Percentiles rank a stretch among this genome's conserved stretches.
These are phyloP conservation scores for Aureobasidium sp. DNA, from an alignment of 2,329 filamentous ascomycete species.

Conservation along the genomic window DNA sequence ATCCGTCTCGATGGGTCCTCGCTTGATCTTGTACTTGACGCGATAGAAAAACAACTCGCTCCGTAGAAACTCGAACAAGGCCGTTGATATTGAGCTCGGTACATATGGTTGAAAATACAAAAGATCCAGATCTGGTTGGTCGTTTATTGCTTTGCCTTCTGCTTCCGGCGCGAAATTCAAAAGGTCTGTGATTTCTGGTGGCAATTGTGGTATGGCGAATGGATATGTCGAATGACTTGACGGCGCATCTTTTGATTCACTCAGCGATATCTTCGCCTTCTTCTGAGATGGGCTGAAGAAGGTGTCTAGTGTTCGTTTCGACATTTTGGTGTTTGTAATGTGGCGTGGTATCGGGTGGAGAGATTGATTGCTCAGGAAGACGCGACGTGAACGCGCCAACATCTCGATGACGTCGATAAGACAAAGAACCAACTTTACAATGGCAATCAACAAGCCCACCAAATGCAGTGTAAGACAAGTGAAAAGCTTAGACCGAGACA, in stretches of 20 bases:
- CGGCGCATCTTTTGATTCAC: slow-evolving; percentile 18
- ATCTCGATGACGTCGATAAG: slow-evolving; percentile 8
- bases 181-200: slow-evolving; percentile 35
- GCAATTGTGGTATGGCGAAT: slow-evolving; percentile 45
- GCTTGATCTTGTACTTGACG: slow-evolving; percentile 60
- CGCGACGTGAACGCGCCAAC: slow-evolving; percentile 13
- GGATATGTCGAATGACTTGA: slow-evolving; percentile 48
- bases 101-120: slow-evolving; percentile 72
- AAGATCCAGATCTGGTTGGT: slow-evolving; percentile 65
- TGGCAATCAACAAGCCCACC: not conserved
- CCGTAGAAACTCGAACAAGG: slow-evolving; percentile 65
- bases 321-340: slow-evolving; percentile 37
- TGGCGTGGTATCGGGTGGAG: not conserved
- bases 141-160: slow-evolving; percentile 51
- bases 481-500: not conserved
- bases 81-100: slow-evolving; percentile 46
- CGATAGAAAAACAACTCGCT: slow-evolving; percentile 68
- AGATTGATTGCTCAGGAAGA: not conserved
- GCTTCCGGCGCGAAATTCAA: slow-evolving; percentile 39
- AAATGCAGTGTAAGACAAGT: not conserved
- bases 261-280: slow-evolving; percentile 29
- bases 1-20: slow-evolving; percentile 49
- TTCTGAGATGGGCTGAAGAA: slow-evolving; percentile 55
- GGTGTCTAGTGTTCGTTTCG: slow-evolving; percentile 54
- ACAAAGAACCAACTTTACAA: not conserved